phyloP scores from a whole-genome alignment of 371 early-diverging fungal species.

The Zancudomyces culisetae region DNA sequence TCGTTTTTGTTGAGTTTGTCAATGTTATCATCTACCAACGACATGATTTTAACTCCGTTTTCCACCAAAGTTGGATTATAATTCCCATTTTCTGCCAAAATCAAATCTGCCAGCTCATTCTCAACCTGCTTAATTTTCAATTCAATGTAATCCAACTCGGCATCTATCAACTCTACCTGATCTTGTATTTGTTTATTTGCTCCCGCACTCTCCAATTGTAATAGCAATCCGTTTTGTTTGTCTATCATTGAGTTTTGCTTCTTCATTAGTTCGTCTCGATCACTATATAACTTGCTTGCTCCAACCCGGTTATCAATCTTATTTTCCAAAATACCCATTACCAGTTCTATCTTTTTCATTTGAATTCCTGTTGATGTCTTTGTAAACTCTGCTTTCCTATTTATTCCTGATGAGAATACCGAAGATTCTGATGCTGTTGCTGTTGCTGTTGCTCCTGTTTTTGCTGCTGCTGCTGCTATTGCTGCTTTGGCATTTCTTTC shows the following conservation, averaged over 20 bases:
- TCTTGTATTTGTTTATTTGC: conserved; percentile 26
- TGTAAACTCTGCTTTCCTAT: background rate
- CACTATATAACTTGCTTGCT: conserved; percentile 16
- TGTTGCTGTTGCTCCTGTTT: conserved; percentile 1
- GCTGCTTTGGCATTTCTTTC: conserved; percentile 5
- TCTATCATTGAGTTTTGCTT: conserved; percentile 16
- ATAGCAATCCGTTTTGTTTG: conserved; percentile 4
- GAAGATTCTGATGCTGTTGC: conserved; percentile 6
- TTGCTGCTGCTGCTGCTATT: conserved; percentile 5
- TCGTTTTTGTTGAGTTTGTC: conserved; percentile 30
- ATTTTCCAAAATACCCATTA: conserved; percentile 15
- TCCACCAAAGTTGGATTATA: conserved; percentile 6
- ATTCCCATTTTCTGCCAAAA: conserved; percentile 15
- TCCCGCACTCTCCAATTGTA: conserved; percentile 3
- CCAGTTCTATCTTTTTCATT: conserved; percentile 9
- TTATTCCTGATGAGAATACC: background rate
- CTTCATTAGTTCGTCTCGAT: conserved; percentile 21
- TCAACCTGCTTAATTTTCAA: conserved; percentile 48
- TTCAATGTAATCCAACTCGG: conserved; percentile 56
- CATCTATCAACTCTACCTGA: conserved; percentile 59
- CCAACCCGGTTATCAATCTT: conserved; percentile 19
- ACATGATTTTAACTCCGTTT: conserved; percentile 16
- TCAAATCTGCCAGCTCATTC: conserved; percentile 43
- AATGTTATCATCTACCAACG: conserved; percentile 26
- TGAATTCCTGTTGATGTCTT: background rate